These are phyloP conservation scores for Tillandsia leiboldiana DNA, from an alignment of 176 grass and related monocot species.

Conservation along the genomic window DNA sequence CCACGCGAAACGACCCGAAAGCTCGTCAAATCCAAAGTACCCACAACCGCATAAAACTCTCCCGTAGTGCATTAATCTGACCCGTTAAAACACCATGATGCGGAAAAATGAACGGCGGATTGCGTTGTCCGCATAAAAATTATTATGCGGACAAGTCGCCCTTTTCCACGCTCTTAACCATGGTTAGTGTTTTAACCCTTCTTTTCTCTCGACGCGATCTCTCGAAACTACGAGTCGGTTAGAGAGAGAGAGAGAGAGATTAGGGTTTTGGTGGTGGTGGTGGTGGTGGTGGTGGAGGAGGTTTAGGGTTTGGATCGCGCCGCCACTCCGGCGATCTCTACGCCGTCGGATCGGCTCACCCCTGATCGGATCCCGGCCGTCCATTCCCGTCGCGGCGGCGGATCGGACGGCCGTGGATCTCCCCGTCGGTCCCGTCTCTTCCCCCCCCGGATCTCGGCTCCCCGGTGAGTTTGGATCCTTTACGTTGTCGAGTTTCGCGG, in stretches of 20 bases:
- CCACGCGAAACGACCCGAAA: background rate
- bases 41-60: background rate
- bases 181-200: background rate
- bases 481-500: background rate
- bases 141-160: background rate
- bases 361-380: background rate
- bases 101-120: background rate
- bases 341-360: background rate
- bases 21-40: background rate
- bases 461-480: slow-evolving; percentile 15
- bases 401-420: slow-evolving; percentile 8
- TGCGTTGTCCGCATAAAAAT: background rate
- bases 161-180: background rate
- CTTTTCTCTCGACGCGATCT: background rate
- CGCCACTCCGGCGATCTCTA: background rate
- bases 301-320: background rate
- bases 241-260: background rate
- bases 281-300: background rate
- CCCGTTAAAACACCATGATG: background rate
- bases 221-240: background rate
- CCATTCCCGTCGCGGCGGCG: slow-evolving; percentile 4
- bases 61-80: background rate
- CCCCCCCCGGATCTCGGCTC: slow-evolving; percentile 1
- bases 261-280: background rate
- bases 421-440: background rate